A percentile compares a stretch with the other conserved stretches of the same genome.
Evolutionary conservation across 495 filamentous ascomycete species (phyloP).

Genomic region (Filosporella fistucella): DNA sequence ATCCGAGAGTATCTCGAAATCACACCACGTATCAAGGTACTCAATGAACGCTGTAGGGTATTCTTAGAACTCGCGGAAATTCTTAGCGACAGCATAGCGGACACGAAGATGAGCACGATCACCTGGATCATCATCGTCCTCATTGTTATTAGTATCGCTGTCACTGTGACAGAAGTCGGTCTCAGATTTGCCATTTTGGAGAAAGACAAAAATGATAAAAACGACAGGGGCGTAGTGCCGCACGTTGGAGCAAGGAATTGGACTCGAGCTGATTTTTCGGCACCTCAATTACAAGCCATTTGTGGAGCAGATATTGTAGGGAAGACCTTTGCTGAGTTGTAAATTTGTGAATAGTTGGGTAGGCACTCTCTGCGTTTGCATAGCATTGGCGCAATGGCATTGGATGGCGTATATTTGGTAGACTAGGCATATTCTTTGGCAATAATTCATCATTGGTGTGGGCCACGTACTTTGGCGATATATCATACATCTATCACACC

Average conservation of each 20-base stretch:
- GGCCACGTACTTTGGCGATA: too few relatives aligned
- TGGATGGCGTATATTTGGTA: too few relatives aligned
- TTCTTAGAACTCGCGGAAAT: constrained; percentile 98
- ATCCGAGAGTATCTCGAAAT: constrained; percentile 98
- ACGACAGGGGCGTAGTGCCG: constrained; percentile 29
- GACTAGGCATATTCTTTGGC: too few relatives aligned
- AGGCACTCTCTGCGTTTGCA: constrained; percentile 5
- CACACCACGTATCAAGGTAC: constrained; percentile 85
- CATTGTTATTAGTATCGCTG: constrained; percentile 83
- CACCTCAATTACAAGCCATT: constrained; percentile 36
- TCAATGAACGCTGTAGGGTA: constrained; percentile 94
- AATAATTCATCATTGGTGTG: too few relatives aligned
- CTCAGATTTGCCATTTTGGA: constrained; percentile 78
- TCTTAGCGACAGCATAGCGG: constrained; percentile 83
- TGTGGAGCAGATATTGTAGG: constrained; percentile 40
- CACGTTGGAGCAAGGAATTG: constrained; percentile 29
- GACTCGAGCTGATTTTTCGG: constrained; percentile 26
- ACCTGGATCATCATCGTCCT: constrained; percentile 98
- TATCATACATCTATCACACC: too few relatives aligned
- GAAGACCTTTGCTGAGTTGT: constrained; percentile 34
- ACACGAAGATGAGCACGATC: constrained; percentile 87
- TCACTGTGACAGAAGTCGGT: constrained; percentile 86
- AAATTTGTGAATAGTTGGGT: constrained; percentile 11
- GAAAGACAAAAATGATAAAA: constrained; percentile 30
- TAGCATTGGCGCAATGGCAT: too few relatives aligned